A percentile compares a stretch with the other conserved stretches of the same genome.
Conservation (phyloP, 345 rosid species). For the Barbarea vulgaris region DNA sequence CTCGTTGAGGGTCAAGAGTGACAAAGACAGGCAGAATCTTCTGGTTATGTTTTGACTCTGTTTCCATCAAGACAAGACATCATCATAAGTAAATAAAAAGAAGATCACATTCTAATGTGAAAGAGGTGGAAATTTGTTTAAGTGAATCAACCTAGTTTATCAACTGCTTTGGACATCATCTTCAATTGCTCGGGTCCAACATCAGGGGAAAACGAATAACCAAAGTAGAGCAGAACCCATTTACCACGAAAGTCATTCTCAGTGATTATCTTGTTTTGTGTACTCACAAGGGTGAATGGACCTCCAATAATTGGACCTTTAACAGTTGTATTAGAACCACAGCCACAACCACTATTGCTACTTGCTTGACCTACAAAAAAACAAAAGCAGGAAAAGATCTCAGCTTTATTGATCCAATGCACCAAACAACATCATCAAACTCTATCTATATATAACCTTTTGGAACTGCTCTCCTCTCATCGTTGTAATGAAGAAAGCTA, state of each 20-base stretch:
- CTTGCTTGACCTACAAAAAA: slow-evolving; percentile 44
- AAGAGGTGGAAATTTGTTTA: background rate
- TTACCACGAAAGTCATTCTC: slow-evolving; percentile 64
- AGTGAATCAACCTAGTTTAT: slow-evolving; percentile 61
- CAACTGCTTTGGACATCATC: slow-evolving; percentile 65
- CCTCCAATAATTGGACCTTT: slow-evolving; percentile 81
- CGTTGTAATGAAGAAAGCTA: slow-evolving; percentile 69
- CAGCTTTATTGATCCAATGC: background rate
- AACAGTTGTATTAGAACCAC: slow-evolving; percentile 31
- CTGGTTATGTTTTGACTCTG: slow-evolving; percentile 57
- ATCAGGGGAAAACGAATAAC: slow-evolving; percentile 94
- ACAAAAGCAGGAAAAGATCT: background rate
- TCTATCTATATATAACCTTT: slow-evolving; percentile 53
- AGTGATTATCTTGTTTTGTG: slow-evolving; percentile 55
- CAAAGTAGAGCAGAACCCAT: slow-evolving; percentile 87
- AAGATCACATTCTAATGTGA: background rate
- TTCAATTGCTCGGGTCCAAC: slow-evolving; percentile 79
- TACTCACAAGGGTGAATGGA: slow-evolving; percentile 67
- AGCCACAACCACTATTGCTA: slow-evolving; percentile 43
- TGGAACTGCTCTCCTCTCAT: slow-evolving; percentile 68
- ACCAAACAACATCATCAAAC: background rate
- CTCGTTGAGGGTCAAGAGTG: slow-evolving; percentile 91
- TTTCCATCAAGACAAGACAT: slow-evolving; percentile 36
- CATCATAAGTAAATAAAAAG: background rate
- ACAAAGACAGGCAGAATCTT: slow-evolving; percentile 80